These are phyloP conservation scores for Macadamia integrifolia DNA, from an alignment of 164 flowering plant genomes.

Conservation along the genomic window DNA sequence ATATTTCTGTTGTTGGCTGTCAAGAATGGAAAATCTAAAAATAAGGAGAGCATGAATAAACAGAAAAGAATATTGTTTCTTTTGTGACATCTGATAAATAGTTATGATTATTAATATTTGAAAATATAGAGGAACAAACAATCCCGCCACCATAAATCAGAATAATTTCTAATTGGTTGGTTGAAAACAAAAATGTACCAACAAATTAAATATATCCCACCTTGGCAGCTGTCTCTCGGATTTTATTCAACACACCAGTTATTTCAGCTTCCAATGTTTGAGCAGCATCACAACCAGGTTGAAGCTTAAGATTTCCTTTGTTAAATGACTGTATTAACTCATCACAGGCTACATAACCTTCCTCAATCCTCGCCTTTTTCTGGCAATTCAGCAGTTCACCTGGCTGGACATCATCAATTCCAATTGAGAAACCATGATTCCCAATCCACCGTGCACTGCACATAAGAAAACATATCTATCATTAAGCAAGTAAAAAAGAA, in stretches of 20 bases:
- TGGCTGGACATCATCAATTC: slow-evolving; percentile 96
- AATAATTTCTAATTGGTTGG: background rate
- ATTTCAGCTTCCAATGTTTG: slow-evolving; percentile 78
- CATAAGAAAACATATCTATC: slow-evolving; percentile 2
- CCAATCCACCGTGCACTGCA: slow-evolving; percentile 99
- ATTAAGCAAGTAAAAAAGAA: background rate
- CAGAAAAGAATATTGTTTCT: no score
- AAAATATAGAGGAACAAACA: no score
- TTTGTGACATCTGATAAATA: no score
- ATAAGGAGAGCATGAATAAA: no score
- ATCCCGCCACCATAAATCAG: background rate
- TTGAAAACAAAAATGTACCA: background rate
- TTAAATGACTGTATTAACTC: slow-evolving; percentile 41
- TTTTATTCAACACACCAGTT: slow-evolving; percentile 47
- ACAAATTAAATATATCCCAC: slow-evolving; percentile 29
- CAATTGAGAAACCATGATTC: slow-evolving; percentile 97
- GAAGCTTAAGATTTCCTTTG: slow-evolving; percentile 51
- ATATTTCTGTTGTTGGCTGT: no score
- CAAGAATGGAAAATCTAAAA: no score
- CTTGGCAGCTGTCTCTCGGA: slow-evolving; percentile 61
- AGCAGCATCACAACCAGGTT: slow-evolving; percentile 85
- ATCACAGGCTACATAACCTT: slow-evolving; percentile 55
- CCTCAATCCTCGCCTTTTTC: slow-evolving; percentile 35
- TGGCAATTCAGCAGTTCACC: slow-evolving; percentile 33
- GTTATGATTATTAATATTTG: no score